Base-by-base conservation (phyloP, 2,329 filamentous ascomycete species). In the Pseudogymnoascus sp. region DNA sequence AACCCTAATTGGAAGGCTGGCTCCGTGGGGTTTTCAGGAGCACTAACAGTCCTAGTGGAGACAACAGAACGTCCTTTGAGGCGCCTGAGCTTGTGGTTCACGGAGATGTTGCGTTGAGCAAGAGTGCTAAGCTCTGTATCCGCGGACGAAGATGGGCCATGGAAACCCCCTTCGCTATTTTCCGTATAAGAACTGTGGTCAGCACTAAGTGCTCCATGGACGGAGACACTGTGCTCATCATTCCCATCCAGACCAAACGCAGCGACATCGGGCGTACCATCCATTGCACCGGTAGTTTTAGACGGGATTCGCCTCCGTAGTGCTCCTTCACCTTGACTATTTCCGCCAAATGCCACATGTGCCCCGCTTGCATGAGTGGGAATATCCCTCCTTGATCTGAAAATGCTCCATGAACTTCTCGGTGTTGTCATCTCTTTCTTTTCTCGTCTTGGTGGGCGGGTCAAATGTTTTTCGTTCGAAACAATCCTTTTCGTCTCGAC, bases 121-220 rank as follows among this genome's bases (percentile, higher is more conserved):
- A 25, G 21, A 28, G 60, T 61, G 36, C 21, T 41, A 10, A 61
- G 36, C 13, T 41, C 34, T 11, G 64, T 63, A 21, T 37, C 60
- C 4, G 21, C 34, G n/a, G 63, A 65, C 28, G 48, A 54, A 34
- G 63, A 43, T 6, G 41, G 16, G 2, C 62, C 61, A 64, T 70
- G 70, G 39, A 72, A 71, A 4, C 69, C 69, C n/a, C 69, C 69
- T 36, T 43, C 48, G 64, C 67, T 70, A 34, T 71, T 70, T 10
- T 67, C 39, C 3, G 70, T 71, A 39, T 72, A 72, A 2, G 69
- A 72, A 16, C 68, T 71, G 16, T 61, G 60, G 16, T 61, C 60
- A 36, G 28, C 25, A 8, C 28, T 57, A 57, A 14, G 28, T 34
- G 51, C 28, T 10, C 16, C 51, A 14, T 34, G 51, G 6, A 2